Evolutionary conservation across 306 rosid species (phyloP).

Genomic region (Cicer pinnatifidum): DNA sequence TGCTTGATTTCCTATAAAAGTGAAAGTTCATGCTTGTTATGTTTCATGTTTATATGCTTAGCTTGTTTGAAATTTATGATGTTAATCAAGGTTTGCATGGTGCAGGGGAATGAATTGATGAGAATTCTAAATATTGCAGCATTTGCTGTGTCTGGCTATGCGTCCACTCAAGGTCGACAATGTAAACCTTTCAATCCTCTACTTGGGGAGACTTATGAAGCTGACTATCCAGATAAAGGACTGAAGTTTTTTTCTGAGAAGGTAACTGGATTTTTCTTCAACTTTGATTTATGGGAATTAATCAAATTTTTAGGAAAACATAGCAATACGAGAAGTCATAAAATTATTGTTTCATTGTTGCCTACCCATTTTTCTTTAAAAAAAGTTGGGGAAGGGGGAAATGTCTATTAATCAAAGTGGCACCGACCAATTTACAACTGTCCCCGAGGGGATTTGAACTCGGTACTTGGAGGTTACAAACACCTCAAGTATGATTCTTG

Average conservation of each 20-base stretch:
- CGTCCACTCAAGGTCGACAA: slow-evolving; percentile 97
- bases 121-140: slow-evolving; percentile 90
- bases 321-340: slow-evolving; percentile 19
- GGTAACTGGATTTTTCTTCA: slow-evolving; percentile 52
- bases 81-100: slow-evolving; percentile 47
- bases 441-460: too few relatives aligned
- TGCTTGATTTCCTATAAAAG: slow-evolving; percentile 2
- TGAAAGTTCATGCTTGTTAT: slow-evolving; percentile 25
- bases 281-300: slow-evolving; percentile 16
- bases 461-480: too few relatives aligned
- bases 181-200: slow-evolving; percentile 99
- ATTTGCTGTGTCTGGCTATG: slow-evolving; percentile 97
- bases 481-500: neutral
- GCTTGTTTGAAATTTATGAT: slow-evolving; percentile 44
- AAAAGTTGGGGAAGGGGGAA: too few relatives aligned
- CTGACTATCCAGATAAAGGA: slow-evolving; percentile 98
- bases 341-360: slow-evolving; percentile 31
- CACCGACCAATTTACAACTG: too few relatives aligned
- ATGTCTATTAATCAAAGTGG: too few relatives aligned
- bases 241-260: slow-evolving; percentile 89
- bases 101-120: slow-evolving; percentile 98
- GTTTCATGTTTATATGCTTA: slow-evolving; percentile 24
- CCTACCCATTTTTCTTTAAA: neutral
- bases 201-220: slow-evolving; percentile 97
- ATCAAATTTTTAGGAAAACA: slow-evolving; percentile 10